Base-by-base conservation (phyloP, 2,329 filamentous ascomycete species). In the Coniochaeta sp. region DNA sequence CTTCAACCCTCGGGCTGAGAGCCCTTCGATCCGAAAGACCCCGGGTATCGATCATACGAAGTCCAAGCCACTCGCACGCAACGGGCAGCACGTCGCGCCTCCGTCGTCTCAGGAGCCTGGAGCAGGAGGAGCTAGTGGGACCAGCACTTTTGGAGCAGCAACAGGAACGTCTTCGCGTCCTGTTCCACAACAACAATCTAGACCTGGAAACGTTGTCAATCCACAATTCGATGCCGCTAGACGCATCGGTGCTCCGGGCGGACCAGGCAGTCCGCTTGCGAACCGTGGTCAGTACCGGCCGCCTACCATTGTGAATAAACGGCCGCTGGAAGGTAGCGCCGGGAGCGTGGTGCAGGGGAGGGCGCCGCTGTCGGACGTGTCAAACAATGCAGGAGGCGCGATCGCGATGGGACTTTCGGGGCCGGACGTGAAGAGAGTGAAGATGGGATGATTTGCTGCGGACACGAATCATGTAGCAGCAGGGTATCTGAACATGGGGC, bases 11-110 rank as follows among this genome's bases (percentile, higher is more conserved):
- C 86, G 86, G 61, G 81, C 86, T 6, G 89, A 93, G 67, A 91
- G 88, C 63, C 92, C 93, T 0, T 95, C 92, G 0, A 92, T 96
- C 69, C 85, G 91, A 63, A 93, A 93, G 70, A 97, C 93, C 0
- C 89, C 89, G 0, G 93, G 93, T 2, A 83, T 97, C 43, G 91
- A 97, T 68, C 91, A 96, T 69, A 86, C 77, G 24, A 88, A 85
- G 58, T 93, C 89, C 5, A 87, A 88, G 58, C 91, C 92, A 0
- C 76, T 96, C 1, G 82, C 81, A 4, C 83, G 81, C 63, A 80
- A 78, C 54, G 75, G 79, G 0, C 77, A 82, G 63, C 82, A 86
- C 61, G 76, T 85, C 0, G 70, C 79, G 1, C 77, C 80, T 1
- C 36, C 65, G 1, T 68, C 70, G 58, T 67, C 66, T 22, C 68